A percentile compares a stretch with the other conserved stretches of the same genome.
These are phyloP conservation scores for Blastobotrys robertii DNA, from an alignment of 805 yeast genomes.

Conservation along the genomic window DNA sequence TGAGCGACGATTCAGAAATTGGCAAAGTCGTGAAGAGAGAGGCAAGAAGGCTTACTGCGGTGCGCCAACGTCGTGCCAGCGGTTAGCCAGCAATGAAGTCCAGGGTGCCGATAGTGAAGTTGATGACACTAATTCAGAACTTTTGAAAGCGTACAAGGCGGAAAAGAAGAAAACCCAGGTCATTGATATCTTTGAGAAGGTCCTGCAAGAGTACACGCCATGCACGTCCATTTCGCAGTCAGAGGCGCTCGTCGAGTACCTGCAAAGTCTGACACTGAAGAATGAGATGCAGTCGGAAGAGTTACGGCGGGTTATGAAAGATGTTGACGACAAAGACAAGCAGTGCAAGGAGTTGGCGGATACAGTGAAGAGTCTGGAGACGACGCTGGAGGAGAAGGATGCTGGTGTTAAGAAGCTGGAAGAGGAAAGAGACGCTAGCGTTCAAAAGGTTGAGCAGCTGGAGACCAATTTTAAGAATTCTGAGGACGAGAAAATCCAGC, in stretches of 20 bases:
- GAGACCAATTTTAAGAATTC: slow-evolving; percentile 6
- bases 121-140: slow-evolving; percentile 16
- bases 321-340: slow-evolving; percentile 6
- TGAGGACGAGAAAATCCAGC: slow-evolving; percentile 8
- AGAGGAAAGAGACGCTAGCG: slow-evolving; percentile 13
- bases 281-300: slow-evolving; percentile 55
- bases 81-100: not conserved
- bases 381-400: slow-evolving; percentile 6
- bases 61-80: not conserved
- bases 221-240: slow-evolving; percentile 65
- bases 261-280: slow-evolving; percentile 52
- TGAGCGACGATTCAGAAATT: no score
- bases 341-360: slow-evolving; percentile 1
- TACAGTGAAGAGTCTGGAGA: no score
- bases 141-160: slow-evolving; percentile 73
- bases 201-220: slow-evolving; percentile 74
- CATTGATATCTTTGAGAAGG: slow-evolving; percentile 53
- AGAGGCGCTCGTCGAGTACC: slow-evolving; percentile 57
- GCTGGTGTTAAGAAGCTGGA: slow-evolving; percentile 14
- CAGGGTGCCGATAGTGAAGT: no score
- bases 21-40: no score
- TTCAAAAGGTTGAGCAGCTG: slow-evolving; percentile 10
- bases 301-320: slow-evolving; percentile 37
- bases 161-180: slow-evolving; percentile 62
- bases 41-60: no score